phyloP scores from a whole-genome alignment of 1,139 yeast species.

The Pichia sp. region DNA sequence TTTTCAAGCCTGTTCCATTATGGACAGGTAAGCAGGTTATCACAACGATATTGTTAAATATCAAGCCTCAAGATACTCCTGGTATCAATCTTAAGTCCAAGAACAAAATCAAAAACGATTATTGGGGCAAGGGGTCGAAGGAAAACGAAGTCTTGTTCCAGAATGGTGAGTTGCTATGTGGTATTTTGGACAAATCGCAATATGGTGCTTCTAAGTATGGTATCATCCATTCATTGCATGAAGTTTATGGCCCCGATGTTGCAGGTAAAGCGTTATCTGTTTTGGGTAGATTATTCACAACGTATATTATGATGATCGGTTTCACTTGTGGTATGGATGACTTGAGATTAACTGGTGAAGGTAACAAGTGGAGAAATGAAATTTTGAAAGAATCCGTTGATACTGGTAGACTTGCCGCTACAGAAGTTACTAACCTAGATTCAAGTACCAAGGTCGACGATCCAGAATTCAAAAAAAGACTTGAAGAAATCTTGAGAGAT shows the following conservation, averaged over 20 bases:
- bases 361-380: slow-evolving; percentile 83
- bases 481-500: slow-evolving; percentile 93
- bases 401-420: slow-evolving; percentile 87
- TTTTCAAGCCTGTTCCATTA: slow-evolving; percentile 77
- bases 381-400: slow-evolving; percentile 73
- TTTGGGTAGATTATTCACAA: slow-evolving; percentile 89
- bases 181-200: slow-evolving; percentile 95
- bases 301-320: slow-evolving; percentile 86
- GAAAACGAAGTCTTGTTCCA: slow-evolving; percentile 85
- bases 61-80: slow-evolving; percentile 81
- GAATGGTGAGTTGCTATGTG: slow-evolving; percentile 83
- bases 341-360: slow-evolving; percentile 83
- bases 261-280: slow-evolving; percentile 91
- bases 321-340: slow-evolving; percentile 99
- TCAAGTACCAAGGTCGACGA: slow-evolving; percentile 49
- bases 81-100: slow-evolving; percentile 81
- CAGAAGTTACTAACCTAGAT: slow-evolving; percentile 86
- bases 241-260: slow-evolving; percentile 84
- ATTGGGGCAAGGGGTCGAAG: slow-evolving; percentile 81
- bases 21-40: slow-evolving; percentile 99
- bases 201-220: slow-evolving; percentile 98
- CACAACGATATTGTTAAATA: slow-evolving; percentile 80
- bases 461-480: slow-evolving; percentile 76
- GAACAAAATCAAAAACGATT: slow-evolving; percentile 89
- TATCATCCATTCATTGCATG: slow-evolving; percentile 92